Evolutionary conservation across 2,329 filamentous ascomycete genomes (phyloP).

Genomic region (Trichoderma aggressivum): DNA sequence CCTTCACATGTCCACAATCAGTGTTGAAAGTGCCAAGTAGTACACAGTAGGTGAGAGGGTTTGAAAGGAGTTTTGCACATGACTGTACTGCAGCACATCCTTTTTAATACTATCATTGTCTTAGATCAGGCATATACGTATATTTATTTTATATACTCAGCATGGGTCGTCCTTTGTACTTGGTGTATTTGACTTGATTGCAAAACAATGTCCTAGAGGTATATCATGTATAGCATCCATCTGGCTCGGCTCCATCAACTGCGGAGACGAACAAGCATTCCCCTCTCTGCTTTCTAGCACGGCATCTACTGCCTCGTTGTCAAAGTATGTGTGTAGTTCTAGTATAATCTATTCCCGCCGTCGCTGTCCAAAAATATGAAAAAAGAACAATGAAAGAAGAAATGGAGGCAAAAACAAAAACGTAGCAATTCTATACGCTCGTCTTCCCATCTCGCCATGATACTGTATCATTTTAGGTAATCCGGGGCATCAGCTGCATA

Average conservation of each 20-base stretch:
- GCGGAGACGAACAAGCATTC: background rate
- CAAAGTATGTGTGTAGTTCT: background rate
- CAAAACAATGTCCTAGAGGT: background rate
- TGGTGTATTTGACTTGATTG: background rate
- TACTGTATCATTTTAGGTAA: slow-evolving; percentile 1
- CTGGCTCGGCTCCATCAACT: background rate
- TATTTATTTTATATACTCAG: background rate
- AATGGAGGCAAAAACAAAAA: background rate
- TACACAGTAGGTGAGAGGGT: no score
- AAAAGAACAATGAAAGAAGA: background rate
- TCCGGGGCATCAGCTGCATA: slow-evolving; percentile 23
- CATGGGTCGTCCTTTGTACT: background rate
- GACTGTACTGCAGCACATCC: background rate
- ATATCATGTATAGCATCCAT: background rate
- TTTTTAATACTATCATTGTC: background rate
- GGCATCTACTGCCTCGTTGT: background rate
- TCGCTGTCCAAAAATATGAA: background rate
- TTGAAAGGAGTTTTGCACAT: background rate
- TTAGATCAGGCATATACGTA: background rate
- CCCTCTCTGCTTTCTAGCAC: background rate
- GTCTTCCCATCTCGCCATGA: background rate
- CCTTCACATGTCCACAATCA: no score
- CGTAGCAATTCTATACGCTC: background rate
- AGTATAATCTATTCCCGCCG: background rate
- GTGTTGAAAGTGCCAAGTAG: no score